Percentiles rank a stretch among this genome's conserved stretches.
These are phyloP conservation scores for Podospora comata DNA, from an alignment of 495 filamentous ascomycete genomes.

Conservation along the genomic window DNA sequence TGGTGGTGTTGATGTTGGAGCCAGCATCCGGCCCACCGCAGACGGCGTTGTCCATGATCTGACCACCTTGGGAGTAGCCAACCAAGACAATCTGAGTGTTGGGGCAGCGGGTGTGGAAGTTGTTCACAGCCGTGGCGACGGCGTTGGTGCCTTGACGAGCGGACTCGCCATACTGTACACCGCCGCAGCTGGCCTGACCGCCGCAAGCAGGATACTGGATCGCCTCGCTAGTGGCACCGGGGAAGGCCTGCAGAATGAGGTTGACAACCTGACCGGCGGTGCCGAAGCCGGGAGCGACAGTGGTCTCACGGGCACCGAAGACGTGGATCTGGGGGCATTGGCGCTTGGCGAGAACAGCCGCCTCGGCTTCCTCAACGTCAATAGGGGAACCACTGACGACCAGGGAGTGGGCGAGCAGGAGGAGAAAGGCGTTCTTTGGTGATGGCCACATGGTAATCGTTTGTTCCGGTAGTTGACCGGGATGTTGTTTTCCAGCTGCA, in stretches of 20 bases:
- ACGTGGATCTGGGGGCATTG: conserved; percentile 56
- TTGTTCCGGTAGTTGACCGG: neutral
- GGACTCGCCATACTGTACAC: conserved; percentile 53
- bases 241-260: conserved; percentile 47
- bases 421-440: conserved; percentile 31
- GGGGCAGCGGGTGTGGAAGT: conserved; percentile 53
- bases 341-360: neutral
- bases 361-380: conserved; percentile 21
- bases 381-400: conserved; percentile 32
- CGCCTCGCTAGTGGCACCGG: conserved; percentile 54
- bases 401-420: conserved; percentile 30
- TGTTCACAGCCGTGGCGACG: conserved; percentile 54
- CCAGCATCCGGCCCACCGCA: conserved; percentile 56
- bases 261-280: conserved; percentile 54
- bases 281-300: conserved; percentile 53
- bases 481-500: neutral
- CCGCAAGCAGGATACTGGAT: conserved; percentile 62
- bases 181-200: conserved; percentile 47
- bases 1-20: neutral
- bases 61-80: conserved; percentile 62
- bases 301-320: conserved; percentile 65
- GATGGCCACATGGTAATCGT: conserved; percentile 34
- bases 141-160: conserved; percentile 51
- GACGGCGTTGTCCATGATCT: conserved; percentile 62
- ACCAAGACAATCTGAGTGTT: conserved; percentile 57